phyloP scores from a whole-genome alignment of 495 filamentous ascomycete species.

The Lasiosphaeris hirsuta region DNA sequence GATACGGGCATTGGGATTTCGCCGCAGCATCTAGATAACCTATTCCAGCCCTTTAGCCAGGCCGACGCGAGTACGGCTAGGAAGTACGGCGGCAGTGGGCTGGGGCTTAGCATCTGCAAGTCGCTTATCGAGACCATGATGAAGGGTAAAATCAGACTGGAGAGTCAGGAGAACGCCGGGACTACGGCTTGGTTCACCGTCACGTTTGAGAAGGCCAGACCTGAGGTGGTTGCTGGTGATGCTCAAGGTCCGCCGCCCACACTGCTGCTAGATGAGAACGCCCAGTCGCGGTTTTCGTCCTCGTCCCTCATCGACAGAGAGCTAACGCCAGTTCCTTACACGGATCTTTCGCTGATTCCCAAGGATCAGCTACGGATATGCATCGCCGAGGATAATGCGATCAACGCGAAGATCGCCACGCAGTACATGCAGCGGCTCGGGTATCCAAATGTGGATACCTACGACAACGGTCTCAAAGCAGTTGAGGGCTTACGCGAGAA shows the following conservation, averaged over 20 bases:
- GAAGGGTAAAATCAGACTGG: constrained; percentile 76
- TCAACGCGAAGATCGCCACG: constrained; percentile 89
- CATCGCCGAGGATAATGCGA: constrained; percentile 88
- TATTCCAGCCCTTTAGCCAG: constrained; percentile 90
- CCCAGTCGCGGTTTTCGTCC: constrained; percentile 52
- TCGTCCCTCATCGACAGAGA: constrained; percentile 38
- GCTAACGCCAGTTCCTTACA: neutral
- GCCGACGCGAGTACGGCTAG: constrained; percentile 82
- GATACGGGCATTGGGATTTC: constrained; percentile 91
- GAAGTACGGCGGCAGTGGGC: constrained; percentile 85
- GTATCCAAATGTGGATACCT: constrained; percentile 74
- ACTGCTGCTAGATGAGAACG: constrained; percentile 44
- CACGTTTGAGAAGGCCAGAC: constrained; percentile 70
- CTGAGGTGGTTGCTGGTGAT: constrained; percentile 51
- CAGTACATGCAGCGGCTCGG: constrained; percentile 83
- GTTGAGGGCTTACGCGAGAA: constrained; percentile 78
- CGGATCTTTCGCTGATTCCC: constrained; percentile 61
- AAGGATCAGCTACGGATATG: constrained; percentile 77
- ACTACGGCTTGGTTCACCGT: constrained; percentile 86
- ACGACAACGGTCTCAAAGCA: constrained; percentile 78
- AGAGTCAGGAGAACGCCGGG: constrained; percentile 69
- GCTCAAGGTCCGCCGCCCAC: constrained; percentile 33
- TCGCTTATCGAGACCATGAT: constrained; percentile 91
- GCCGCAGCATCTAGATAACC: constrained; percentile 71
- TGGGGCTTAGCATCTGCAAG: constrained; percentile 91